Percentiles rank a stretch among this genome's conserved stretches.
Conservation (phyloP, 768 basidiomycete species). For the Rhodotorula toruloides region DNA sequence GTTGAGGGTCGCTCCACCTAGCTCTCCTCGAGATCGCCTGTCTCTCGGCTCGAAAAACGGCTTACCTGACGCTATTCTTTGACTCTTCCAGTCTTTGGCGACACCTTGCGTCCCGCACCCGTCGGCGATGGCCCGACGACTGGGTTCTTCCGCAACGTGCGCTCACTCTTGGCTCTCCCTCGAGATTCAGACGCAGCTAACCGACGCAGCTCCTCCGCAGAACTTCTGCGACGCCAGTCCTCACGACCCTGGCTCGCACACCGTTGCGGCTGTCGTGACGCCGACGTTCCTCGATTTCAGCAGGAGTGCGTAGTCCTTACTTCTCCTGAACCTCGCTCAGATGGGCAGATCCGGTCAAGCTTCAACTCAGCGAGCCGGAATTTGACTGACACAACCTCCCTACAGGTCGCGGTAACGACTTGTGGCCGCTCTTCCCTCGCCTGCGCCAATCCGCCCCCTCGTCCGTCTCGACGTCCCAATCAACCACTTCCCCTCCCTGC, state of each 20-base stretch:
- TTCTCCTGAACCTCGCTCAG: neutral
- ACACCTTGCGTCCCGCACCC: slow-evolving; percentile 13
- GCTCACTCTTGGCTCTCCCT: neutral
- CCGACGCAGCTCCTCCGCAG: neutral
- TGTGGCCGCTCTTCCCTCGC: slow-evolving; percentile 5
- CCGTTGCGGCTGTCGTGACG: slow-evolving; percentile 29
- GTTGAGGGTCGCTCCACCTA: rapidly evolving
- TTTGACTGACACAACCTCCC: too few relatives aligned
- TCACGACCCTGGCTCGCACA: slow-evolving; percentile 21
- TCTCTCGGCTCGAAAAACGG: too few relatives aligned
- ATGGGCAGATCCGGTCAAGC: neutral
- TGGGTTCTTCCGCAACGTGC: slow-evolving; percentile 33
- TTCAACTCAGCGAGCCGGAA: neutral
- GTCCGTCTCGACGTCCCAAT: neutral
- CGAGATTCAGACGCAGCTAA: neutral
- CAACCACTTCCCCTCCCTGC: slow-evolving; percentile 16
- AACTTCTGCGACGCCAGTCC: slow-evolving; percentile 28
- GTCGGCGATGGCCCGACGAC: slow-evolving; percentile 10
- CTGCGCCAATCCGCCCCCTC: neutral
- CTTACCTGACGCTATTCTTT: too few relatives aligned
- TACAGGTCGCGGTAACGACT: slow-evolving; percentile 8
- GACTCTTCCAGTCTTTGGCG: slow-evolving; percentile 14
- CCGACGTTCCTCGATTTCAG: slow-evolving; percentile 25
- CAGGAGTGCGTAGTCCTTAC: slow-evolving; percentile 11
- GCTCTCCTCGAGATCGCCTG: neutral